Conservation (phyloP, 2,329 filamentous ascomycete genomes). For the Exophiala sp. region DNA sequence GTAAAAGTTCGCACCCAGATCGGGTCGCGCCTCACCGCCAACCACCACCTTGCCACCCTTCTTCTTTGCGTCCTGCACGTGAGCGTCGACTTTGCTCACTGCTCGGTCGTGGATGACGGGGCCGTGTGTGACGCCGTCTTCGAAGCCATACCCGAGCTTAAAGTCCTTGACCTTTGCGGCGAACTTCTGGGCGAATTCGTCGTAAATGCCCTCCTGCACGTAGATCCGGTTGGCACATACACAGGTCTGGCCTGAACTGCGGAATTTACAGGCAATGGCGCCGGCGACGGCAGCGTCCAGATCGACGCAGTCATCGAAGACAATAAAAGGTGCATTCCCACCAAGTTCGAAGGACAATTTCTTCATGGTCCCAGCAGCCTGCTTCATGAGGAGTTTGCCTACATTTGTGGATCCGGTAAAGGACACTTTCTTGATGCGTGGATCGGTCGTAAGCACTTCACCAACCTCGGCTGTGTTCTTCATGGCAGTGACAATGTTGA, state of each 20-base stretch:
- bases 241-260: constrained; percentile 90
- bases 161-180: constrained; percentile 47
- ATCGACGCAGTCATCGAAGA: constrained; percentile 85
- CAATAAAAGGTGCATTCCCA: constrained; percentile 92
- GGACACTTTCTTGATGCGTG: constrained; percentile 77
- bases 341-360: constrained; percentile 85
- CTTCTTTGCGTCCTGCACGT: constrained; percentile 69
- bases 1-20: constrained; percentile 80
- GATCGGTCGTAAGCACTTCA: constrained; percentile 66
- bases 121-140: constrained; percentile 43
- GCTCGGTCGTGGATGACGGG: constrained; percentile 70
- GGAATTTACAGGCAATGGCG: constrained; percentile 83
- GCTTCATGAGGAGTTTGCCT: constrained; percentile 78
- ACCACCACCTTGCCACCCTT: constrained; percentile 71
- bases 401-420: constrained; percentile 75
- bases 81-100: constrained; percentile 68
- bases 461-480: constrained; percentile 77
- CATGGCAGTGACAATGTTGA: constrained; percentile 78
- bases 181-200: constrained; percentile 52
- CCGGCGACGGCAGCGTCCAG: constrained; percentile 77
- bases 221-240: constrained; percentile 65
- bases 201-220: constrained; percentile 48
- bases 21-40: constrained; percentile 67
- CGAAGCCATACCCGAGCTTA: constrained; percentile 45
- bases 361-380: constrained; percentile 77